Percentiles rank a stretch among this genome's conserved stretches.
phyloP scores from a whole-genome alignment of 257 asterid genomes.

The Fraxinus quadrangulata region DNA sequence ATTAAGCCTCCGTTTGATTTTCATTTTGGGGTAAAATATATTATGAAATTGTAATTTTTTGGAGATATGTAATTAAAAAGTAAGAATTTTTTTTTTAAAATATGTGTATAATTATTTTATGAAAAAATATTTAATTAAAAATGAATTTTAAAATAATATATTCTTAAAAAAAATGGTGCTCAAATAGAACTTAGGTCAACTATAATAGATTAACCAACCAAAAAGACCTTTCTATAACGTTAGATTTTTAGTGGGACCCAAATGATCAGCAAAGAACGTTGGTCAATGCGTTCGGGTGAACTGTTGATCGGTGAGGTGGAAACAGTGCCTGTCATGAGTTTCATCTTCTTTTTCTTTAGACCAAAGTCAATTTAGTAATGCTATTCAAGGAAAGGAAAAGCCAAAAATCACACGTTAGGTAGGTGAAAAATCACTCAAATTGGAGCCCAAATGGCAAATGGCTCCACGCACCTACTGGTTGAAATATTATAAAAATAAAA shows the following conservation, averaged over 20 bases:
- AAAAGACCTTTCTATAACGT: background rate
- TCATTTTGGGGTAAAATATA: too few species aligned
- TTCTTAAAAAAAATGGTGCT: too few species aligned
- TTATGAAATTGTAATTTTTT: too few species aligned
- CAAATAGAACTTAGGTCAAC: too few species aligned
- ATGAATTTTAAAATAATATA: too few species aligned
- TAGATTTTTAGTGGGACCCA: background rate
- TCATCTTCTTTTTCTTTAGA: background rate
- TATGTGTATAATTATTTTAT: too few species aligned
- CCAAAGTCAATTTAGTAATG: background rate
- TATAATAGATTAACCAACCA: background rate
- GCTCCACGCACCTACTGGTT: background rate
- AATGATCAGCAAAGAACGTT: background rate
- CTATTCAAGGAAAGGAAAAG: background rate
- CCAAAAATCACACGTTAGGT: background rate
- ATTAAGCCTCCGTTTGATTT: too few species aligned
- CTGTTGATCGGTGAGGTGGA: background rate
- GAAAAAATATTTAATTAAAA: too few species aligned
- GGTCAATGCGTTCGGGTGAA: background rate
- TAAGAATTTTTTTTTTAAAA: too few species aligned
- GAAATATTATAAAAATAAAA: background rate
- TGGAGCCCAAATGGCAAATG: background rate
- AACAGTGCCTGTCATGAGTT: background rate
- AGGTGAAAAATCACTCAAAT: background rate
- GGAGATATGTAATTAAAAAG: too few species aligned